These are phyloP conservation scores for Aurinia saxatilis DNA, from an alignment of 345 rosid genomes.

Conservation along the genomic window DNA sequence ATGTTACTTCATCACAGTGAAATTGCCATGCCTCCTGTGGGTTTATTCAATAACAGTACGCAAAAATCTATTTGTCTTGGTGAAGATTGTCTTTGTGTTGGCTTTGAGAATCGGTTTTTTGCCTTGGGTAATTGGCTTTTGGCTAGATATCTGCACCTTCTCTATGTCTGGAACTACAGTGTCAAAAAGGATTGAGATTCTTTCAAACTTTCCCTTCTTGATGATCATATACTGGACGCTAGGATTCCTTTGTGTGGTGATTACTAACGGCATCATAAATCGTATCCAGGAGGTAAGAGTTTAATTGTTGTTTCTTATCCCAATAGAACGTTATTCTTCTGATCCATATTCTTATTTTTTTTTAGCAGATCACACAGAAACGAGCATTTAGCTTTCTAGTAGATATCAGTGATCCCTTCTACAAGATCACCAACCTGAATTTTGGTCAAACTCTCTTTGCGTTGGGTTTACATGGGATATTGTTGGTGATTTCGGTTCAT, in stretches of 20 bases:
- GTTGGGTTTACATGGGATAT: constrained; percentile 8
- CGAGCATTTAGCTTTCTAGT: constrained; percentile 16
- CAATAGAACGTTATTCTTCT: background rate
- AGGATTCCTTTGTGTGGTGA: background rate
- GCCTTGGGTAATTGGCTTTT: constrained; percentile 19
- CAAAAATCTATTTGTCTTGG: background rate
- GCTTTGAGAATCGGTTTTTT: constrained; percentile 1
- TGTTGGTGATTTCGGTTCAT: constrained; percentile 8
- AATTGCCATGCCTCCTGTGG: background rate
- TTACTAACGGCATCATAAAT: background rate
- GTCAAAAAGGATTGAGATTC: background rate
- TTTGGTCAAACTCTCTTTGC: constrained; percentile 6
- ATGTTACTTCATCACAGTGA: background rate
- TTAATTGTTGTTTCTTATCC: background rate
- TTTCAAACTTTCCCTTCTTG: background rate
- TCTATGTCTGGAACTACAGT: background rate
- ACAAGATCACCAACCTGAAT: constrained; percentile 1
- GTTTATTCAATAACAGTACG: background rate
- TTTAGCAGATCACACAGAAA: constrained; percentile 14
- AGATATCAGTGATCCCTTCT: constrained; percentile 17
- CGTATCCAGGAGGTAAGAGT: constrained; percentile 7
- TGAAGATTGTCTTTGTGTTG: background rate
- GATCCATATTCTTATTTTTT: background rate
- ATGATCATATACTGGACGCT: background rate
- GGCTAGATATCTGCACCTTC: constrained; percentile 4